Base-by-base conservation (phyloP, 208 protist species). In the Porcisia deanei region DNA sequence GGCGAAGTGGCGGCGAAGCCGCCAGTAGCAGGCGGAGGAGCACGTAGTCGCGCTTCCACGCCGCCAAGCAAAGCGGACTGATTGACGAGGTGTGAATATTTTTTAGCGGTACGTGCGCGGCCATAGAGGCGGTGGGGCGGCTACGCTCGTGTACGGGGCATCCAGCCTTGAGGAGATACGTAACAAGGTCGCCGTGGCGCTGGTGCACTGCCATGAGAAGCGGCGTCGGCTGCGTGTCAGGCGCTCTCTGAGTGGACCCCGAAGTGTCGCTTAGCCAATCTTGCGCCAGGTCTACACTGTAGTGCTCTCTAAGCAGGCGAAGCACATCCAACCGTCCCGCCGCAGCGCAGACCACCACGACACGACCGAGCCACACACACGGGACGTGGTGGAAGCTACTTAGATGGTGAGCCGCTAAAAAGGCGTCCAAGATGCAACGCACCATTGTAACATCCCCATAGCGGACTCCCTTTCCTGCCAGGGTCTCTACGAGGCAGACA, bases 61-160 rank as follows among this genome's bases (percentile, higher is more conserved):
- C 91, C 30, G 88, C 88, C 22, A 92, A 45, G 71, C 85, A 88
- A 58, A 93, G 81, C 10, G 90, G 88, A 52, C 85, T 89, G n/a
- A 91, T 74, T 18, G 68, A 6, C 43, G 69, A 77, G 20, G 80
- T 71, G 55, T 83, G 81, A 6, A 79, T 74, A 39, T 77, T 67
- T 72, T 84, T 76, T 41, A 84, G 57, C 22, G 45, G 69, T 4
- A 85, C 68, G 52, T 75, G 55, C 10, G 59, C 45, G 0, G 72
- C 75, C 75, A 85, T 85, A 18, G 63, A 71, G 12, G 49, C 18
- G 5, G 67, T 82, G 45, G 71, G 63, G 39, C 63, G 41, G 39
- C 74, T 70, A 8, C 79, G 72, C 61, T 66, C 66, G 57, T 88
- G 80, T 52, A 84, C 61, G 54, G 83, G 37, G 43, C 80, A 83